Base-by-base conservation (phyloP, 805 yeast genomes). In the Kuraishia hungarica region DNA sequence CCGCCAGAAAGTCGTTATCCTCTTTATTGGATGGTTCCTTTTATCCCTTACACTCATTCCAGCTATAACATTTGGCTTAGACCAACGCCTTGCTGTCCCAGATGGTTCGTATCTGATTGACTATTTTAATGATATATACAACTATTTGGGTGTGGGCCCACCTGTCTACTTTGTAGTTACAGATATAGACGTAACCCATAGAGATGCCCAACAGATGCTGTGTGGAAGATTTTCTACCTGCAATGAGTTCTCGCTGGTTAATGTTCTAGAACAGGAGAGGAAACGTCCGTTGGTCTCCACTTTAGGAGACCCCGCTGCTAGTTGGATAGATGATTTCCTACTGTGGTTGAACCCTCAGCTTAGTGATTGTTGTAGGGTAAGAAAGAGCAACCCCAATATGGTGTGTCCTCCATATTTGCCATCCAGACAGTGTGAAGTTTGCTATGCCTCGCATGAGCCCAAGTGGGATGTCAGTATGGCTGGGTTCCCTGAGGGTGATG, bases 221-320 rank as follows among this genome's bases (percentile, higher is more conserved):
- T 93, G 99, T 70, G 97, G 97, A 0, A 80, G 90, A 56, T 94
- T 90, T 65, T 81, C 97, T 0, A 79, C 90, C 0, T 93, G 99
- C 67, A 79, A 88, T 50, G 83, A 86, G 60, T 82, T 73, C 61
- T 93, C 97, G 0, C 66, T 93, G 49, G 83, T 87, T 1, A 94
- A 91, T 62, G 76, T 92, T 7, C 67, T 93, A 49, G 96, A 91
- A 61, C 92, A 90, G 66, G 99, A 93, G 64, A 79, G 87, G 55
- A 82, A 83, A 58, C 73, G 97, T 39, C 75, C 85, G 0, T 72
- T 79, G 1, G 62, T 73, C 11, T 86, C 93, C 1, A 84, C 87
- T 2, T 77, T 93, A 39, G 78, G 81, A 1, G 94, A 89, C 51
- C 97, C 98, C 0, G 80, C 89, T 1, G 85, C 97, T 0, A 87